These are phyloP conservation scores for Medicago arabica DNA, from an alignment of 306 rosid species.

Conservation along the genomic window DNA sequence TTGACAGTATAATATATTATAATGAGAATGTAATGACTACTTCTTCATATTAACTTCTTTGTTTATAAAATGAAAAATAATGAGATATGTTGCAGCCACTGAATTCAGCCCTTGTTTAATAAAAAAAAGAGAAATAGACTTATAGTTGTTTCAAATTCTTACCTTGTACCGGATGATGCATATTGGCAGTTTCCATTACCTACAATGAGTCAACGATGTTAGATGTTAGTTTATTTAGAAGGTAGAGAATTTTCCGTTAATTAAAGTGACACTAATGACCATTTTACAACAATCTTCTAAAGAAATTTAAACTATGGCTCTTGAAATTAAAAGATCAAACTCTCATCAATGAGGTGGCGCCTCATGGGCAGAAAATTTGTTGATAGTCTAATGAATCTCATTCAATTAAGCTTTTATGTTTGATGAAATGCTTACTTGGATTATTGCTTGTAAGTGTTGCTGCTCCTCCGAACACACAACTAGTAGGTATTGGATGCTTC, in stretches of 20 bases:
- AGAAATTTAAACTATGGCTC: too few relatives aligned
- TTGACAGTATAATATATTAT: slow-evolving; percentile 16
- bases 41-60: background rate
- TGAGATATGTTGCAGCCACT: too few relatives aligned
- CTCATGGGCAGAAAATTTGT: background rate
- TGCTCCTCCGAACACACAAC: slow-evolving; percentile 87
- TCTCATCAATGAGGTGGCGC: background rate
- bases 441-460: slow-evolving; percentile 69
- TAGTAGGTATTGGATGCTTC: slow-evolving; percentile 79
- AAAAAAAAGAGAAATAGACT: too few relatives aligned
- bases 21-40: slow-evolving; percentile 38
- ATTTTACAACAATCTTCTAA: too few relatives aligned
- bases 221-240: slow-evolving; percentile 35
- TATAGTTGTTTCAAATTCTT: slow-evolving; percentile 41
- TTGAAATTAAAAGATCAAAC: background rate
- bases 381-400: background rate
- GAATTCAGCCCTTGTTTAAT: too few relatives aligned
- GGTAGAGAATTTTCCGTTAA: background rate
- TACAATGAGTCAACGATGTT: slow-evolving; percentile 51
- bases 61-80: too few relatives aligned
- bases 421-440: slow-evolving; percentile 76
- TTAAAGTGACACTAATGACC: too few relatives aligned
- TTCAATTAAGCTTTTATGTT: background rate
- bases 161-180: slow-evolving; percentile 68
- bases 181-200: slow-evolving; percentile 76